Conservation (phyloP, 1,284 basidiomycete species). For the Papiliotrema terrestris region DNA sequence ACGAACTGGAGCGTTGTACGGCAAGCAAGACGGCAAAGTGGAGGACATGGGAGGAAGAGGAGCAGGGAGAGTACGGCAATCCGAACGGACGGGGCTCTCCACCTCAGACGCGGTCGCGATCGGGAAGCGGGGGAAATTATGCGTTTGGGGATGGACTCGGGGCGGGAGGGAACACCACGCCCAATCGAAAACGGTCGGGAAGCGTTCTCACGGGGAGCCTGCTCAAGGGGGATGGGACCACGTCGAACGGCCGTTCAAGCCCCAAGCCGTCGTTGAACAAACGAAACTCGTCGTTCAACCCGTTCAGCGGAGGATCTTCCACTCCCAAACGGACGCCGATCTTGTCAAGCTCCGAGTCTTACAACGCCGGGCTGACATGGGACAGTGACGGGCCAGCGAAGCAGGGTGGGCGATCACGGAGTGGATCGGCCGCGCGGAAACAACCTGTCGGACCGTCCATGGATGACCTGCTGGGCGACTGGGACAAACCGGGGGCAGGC, state of each 20-base stretch:
- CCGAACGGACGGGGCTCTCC: constrained; percentile 49
- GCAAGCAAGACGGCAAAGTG: constrained; percentile 68
- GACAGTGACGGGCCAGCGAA: constrained; percentile 26
- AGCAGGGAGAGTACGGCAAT: constrained; percentile 41
- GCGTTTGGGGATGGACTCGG: constrained; percentile 46
- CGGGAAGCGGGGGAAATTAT: constrained; percentile 24
- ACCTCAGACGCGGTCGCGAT: constrained; percentile 28
- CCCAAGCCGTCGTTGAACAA: constrained; percentile 5
- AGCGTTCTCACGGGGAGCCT: constrained; percentile 12
- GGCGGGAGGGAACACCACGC: constrained; percentile 20
- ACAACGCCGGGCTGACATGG: constrained; percentile 38
- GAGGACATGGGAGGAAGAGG: constrained; percentile 49
- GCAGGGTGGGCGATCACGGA: constrained; percentile 17
- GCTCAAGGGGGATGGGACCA: constrained; percentile 2
- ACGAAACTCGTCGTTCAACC: constrained; percentile 27
- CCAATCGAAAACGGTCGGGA: constrained; percentile 17
- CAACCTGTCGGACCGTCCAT: background rate
- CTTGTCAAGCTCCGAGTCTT: constrained; percentile 31
- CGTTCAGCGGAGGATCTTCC: constrained; percentile 21
- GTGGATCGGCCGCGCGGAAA: constrained; percentile 16
- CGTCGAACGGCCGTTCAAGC: background rate
- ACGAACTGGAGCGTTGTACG: constrained; percentile 68
- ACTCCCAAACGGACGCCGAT: constrained; percentile 14
- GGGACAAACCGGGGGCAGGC: constrained; percentile 3
- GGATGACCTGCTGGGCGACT: constrained; percentile 19